These are phyloP conservation scores for Kazachstania sp. DNA, from an alignment of 1,139 yeast genomes.

Conservation along the genomic window DNA sequence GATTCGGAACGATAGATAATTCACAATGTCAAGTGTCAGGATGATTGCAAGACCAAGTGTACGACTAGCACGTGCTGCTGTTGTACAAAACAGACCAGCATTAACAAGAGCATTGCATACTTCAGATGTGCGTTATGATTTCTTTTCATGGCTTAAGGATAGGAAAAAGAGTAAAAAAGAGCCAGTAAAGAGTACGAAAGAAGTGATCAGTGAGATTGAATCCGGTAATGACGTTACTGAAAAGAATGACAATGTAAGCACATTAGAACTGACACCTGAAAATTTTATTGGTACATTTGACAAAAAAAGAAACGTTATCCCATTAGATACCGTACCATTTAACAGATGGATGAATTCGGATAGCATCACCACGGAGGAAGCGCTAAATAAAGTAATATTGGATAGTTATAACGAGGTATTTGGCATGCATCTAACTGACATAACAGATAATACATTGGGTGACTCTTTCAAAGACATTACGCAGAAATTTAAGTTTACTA, in stretches of 20 bases:
- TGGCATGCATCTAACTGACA: background rate
- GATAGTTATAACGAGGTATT: constrained; percentile 20
- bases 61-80: background rate
- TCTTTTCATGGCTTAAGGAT: constrained; percentile 34
- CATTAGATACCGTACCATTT: constrained; percentile 15
- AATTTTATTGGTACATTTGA: constrained; percentile 24
- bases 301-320: constrained; percentile 4
- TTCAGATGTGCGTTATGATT: constrained; percentile 17
- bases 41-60: background rate
- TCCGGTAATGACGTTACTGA: constrained; percentile 8
- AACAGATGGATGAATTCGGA: constrained; percentile 33
- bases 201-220: constrained; percentile 11
- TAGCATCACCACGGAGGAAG: constrained; percentile 20
- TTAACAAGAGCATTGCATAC: constrained; percentile 1
- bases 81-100: background rate
- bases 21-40: background rate
- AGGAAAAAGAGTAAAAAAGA: constrained; percentile 15
- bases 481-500: constrained; percentile 50
- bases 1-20: too few species aligned
- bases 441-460: constrained; percentile 12
- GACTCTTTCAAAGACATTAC: constrained; percentile 38
- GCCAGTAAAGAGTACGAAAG: constrained; percentile 7
- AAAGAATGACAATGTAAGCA: background rate
- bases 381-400: constrained; percentile 25
- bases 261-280: constrained; percentile 20